A percentile compares a stretch with the other conserved stretches of the same genome.
These are phyloP conservation scores for Pseudocohnilembus persalinus DNA, from an alignment of 169 alveolate genomes.

Conservation along the genomic window DNA sequence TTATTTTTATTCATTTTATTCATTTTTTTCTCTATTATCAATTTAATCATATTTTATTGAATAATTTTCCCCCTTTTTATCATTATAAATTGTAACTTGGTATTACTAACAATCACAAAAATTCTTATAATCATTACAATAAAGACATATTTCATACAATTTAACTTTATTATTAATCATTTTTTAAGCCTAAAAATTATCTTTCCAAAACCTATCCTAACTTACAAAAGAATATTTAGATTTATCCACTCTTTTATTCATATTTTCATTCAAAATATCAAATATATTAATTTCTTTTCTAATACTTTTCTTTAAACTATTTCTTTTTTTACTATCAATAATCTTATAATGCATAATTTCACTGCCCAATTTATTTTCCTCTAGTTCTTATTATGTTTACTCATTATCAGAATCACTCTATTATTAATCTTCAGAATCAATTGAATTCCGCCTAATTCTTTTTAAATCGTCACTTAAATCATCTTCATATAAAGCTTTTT, in stretches of 20 bases:
- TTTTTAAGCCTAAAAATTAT: background rate
- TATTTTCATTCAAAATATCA: no score
- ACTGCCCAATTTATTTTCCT: background rate
- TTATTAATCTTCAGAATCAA: background rate
- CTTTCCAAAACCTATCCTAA: background rate
- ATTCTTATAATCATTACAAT: background rate
- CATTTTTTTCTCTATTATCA: no score
- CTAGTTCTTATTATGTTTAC: background rate
- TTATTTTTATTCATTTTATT: no score
- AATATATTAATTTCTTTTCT: no score
- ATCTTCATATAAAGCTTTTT: background rate
- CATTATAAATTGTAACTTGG: background rate
- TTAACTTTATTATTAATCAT: no score
- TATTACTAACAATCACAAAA: background rate
- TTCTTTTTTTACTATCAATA: no score
- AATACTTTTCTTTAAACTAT: no score
- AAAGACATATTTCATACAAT: background rate
- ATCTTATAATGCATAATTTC: no score
- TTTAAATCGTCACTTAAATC: background rate
- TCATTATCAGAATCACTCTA: background rate
- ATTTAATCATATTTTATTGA: no score
- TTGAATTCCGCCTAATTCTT: background rate
- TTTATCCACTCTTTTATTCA: no score
- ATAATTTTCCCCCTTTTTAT: no score
- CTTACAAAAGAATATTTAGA: no score